Evolutionary conservation across 2,329 filamentous ascomycete species (phyloP).

Genomic region (Scorias spongiosa): DNA sequence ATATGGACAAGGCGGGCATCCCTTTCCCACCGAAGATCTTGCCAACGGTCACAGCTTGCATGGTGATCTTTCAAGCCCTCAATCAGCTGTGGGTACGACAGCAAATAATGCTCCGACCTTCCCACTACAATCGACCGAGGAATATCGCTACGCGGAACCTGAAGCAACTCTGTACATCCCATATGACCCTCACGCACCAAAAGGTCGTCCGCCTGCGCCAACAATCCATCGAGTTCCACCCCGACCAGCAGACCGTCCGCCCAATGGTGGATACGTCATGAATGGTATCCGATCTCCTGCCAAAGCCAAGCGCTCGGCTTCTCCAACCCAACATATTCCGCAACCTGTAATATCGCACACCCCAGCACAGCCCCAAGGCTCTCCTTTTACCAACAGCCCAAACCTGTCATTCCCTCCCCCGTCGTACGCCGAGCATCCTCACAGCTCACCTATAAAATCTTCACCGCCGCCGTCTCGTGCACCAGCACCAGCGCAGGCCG

Average conservation of each 20-base stretch:
- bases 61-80: no score
- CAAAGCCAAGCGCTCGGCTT: slow-evolving; percentile 9
- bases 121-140: no score
- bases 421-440: slow-evolving; percentile 6
- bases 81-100: no score
- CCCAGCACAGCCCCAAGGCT: slow-evolving; percentile 1
- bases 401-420: slow-evolving; percentile 15
- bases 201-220: no score
- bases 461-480: slow-evolving; percentile 12
- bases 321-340: slow-evolving; percentile 7
- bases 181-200: slow-evolving; percentile 1
- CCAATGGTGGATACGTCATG: slow-evolving; percentile 13
- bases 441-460: slow-evolving; percentile 17
- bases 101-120: no score
- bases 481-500: background rate
- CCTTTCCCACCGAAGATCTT: slow-evolving; percentile 11
- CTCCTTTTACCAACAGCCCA: slow-evolving; percentile 12
- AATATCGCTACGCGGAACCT: slow-evolving; percentile 15
- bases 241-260: slow-evolving; percentile 4
- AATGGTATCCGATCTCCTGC: slow-evolving; percentile 17
- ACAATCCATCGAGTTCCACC: slow-evolving; percentile 3
- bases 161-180: slow-evolving; percentile 16
- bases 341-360: slow-evolving; percentile 4
- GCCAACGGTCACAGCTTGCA: slow-evolving; percentile 22
- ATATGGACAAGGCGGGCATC: no score